These are phyloP conservation scores for Lactifluus pinguis DNA, from an alignment of 768 basidiomycete species.

Conservation along the genomic window DNA sequence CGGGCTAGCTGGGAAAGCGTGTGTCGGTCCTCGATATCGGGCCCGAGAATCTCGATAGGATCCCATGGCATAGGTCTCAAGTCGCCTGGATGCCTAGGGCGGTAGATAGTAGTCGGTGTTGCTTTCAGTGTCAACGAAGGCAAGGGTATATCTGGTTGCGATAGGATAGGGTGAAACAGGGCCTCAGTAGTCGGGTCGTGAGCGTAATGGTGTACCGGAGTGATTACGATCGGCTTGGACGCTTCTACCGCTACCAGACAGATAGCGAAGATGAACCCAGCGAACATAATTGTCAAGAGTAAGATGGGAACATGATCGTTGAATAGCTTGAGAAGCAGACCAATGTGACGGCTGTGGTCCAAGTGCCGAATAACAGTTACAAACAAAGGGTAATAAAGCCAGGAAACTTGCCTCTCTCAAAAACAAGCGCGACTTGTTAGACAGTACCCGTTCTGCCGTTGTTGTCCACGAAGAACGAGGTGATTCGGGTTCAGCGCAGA, in stretches of 20 bases:
- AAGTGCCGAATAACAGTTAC: not conserved
- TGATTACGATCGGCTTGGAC: not conserved
- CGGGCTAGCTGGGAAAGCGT: conserved; percentile 76
- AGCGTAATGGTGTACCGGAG: conserved; percentile 1
- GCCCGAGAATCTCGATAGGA: conserved; percentile 51
- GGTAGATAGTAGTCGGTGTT: conserved; percentile 48
- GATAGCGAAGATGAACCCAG: not conserved
- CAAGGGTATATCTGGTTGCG: not conserved
- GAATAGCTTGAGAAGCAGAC: not conserved
- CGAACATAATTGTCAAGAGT: not conserved
- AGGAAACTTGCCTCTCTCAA: not conserved
- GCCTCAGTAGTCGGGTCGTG: not conserved
- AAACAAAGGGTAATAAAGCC: not conserved
- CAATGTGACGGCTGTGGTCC: not conserved
- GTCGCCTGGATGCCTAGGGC: conserved; percentile 44
- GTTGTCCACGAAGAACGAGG: conserved; percentile 40
- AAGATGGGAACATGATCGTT: not conserved
- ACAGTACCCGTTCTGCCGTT: conserved; percentile 57
- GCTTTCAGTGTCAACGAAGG: conserved; percentile 32
- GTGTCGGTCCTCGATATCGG: conserved; percentile 70
- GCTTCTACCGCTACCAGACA: not conserved
- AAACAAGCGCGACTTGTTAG: conserved; percentile 49
- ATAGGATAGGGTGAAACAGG: not conserved
- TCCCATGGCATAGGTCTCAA: conserved; percentile 60
- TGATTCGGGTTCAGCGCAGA: conserved; percentile 65